Evolutionary conservation across 2,329 filamentous ascomycete genomes (phyloP).

Genomic region (Fusarium hainanense): DNA sequence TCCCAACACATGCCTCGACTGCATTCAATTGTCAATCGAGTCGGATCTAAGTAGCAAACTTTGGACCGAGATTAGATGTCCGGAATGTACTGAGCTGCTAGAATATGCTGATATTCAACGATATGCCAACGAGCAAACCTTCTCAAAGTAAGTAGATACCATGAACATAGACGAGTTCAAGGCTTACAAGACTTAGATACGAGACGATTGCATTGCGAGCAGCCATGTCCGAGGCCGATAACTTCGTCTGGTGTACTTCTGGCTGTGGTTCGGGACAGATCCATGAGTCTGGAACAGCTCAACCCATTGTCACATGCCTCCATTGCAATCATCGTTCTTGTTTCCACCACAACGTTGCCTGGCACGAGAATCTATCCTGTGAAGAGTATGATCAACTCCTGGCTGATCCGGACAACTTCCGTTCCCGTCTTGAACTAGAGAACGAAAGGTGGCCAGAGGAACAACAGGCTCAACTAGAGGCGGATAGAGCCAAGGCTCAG

Average conservation of each 20-base stretch:
- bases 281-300: slow-evolving; percentile 54
- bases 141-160: slow-evolving; percentile 51
- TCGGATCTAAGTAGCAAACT: slow-evolving; percentile 50
- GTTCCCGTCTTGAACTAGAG: slow-evolving; percentile 51
- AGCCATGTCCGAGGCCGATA: slow-evolving; percentile 55
- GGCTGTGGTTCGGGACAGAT: slow-evolving; percentile 64
- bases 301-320: slow-evolving; percentile 57
- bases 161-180: too few species aligned
- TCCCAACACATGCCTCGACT: slow-evolving; percentile 50
- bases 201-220: slow-evolving; percentile 57
- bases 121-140: slow-evolving; percentile 57
- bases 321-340: slow-evolving; percentile 56
- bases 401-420: slow-evolving; percentile 54
- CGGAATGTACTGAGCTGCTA: slow-evolving; percentile 60
- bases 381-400: slow-evolving; percentile 56
- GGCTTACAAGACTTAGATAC: slow-evolving; percentile 49
- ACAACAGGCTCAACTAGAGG: slow-evolving; percentile 60
- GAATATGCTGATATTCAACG: slow-evolving; percentile 58
- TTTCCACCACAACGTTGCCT: slow-evolving; percentile 55
- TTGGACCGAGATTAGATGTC: slow-evolving; percentile 63
- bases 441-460: slow-evolving; percentile 52
- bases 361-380: slow-evolving; percentile 57
- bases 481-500: slow-evolving; percentile 53
- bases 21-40: slow-evolving; percentile 51
- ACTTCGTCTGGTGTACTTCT: slow-evolving; percentile 66